Percentiles rank a stretch among this genome's conserved stretches.
Evolutionary conservation across 768 basidiomycete species (phyloP).

Genomic region (Lactarius deliciosus): DNA sequence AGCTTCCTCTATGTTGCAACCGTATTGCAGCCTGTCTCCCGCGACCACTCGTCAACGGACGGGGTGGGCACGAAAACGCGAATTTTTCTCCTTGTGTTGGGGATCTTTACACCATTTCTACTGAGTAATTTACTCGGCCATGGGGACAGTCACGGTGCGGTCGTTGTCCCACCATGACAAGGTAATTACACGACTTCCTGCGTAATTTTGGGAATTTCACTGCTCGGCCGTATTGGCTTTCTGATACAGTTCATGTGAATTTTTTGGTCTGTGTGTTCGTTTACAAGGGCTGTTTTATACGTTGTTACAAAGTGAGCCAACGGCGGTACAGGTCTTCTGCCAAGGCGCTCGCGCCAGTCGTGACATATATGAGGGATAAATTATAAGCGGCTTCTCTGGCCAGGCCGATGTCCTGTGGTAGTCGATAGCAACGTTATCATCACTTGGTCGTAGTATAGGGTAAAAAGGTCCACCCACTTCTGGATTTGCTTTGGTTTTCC

Average conservation of each 20-base stretch:
- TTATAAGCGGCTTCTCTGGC: constrained; percentile 86
- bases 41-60: constrained; percentile 18
- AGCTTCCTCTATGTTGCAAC: constrained; percentile 95
- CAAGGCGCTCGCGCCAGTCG: constrained; percentile 69
- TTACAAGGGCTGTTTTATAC: neutral
- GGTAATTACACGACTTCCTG: neutral
- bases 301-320: constrained; percentile 67
- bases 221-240: neutral
- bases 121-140: constrained; percentile 26
- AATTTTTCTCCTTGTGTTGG: constrained; percentile 22
- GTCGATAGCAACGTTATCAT: neutral
- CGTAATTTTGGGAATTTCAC: neutral
- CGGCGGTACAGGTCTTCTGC: constrained; percentile 69
- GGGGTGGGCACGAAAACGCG: constrained; percentile 22
- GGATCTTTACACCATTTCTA: constrained; percentile 25
- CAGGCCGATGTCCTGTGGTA: constrained; percentile 48
- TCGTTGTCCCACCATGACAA: constrained; percentile 1
- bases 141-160: constrained; percentile 14
- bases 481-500: constrained; percentile 35
- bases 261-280: neutral
- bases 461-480: constrained; percentile 35
- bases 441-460: neutral
- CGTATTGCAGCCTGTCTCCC: constrained; percentile 74
- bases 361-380: constrained; percentile 76
- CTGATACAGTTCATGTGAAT: neutral